phyloP scores from a whole-genome alignment of 108 stramenopile species.

The Skeletonema marinoi region DNA sequence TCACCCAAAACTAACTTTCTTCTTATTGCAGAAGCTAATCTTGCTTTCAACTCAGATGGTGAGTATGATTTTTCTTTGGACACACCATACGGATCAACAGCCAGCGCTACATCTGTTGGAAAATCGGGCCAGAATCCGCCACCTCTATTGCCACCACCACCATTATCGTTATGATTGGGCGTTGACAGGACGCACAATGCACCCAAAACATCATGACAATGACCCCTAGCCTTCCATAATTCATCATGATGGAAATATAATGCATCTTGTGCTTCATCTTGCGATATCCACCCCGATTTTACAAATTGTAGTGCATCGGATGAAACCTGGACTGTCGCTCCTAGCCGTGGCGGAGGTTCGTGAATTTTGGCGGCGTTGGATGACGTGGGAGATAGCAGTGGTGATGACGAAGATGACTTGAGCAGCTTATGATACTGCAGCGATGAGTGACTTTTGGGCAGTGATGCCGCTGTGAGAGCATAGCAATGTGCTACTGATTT shows the following conservation, averaged over 20 bases:
- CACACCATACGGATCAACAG: slow-evolving; percentile 66
- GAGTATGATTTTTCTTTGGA: slow-evolving; percentile 60
- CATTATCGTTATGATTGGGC: not conserved
- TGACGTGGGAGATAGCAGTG: not conserved
- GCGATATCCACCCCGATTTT: slow-evolving; percentile 62
- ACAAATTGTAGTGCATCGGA: slow-evolving; percentile 73
- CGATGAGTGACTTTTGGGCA: slow-evolving; percentile 24
- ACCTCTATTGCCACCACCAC: not conserved
- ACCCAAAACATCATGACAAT: slow-evolving; percentile 81
- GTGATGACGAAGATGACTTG: not conserved
- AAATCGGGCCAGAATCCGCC: slow-evolving; percentile 72
- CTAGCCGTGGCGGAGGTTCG: slow-evolving; percentile 16
- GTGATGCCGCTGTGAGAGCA: slow-evolving; percentile 63
- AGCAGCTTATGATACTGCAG: slow-evolving; percentile 4
- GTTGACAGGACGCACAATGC: slow-evolving; percentile 59
- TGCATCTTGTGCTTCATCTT: slow-evolving; percentile 89
- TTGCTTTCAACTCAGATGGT: slow-evolving; percentile 51
- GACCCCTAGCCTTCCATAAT: slow-evolving; percentile 60
- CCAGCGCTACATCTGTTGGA: slow-evolving; percentile 66
- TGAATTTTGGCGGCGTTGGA: slow-evolving; percentile 25
- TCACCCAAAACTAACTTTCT: slow-evolving; percentile 80
- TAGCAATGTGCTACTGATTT: slow-evolving; percentile 69
- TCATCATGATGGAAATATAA: slow-evolving; percentile 85
- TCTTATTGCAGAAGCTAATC: slow-evolving; percentile 78
- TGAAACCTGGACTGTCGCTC: slow-evolving; percentile 47